Base-by-base conservation (phyloP, 192 early-diverging fungal genomes). In the Coemansia sp. region DNA sequence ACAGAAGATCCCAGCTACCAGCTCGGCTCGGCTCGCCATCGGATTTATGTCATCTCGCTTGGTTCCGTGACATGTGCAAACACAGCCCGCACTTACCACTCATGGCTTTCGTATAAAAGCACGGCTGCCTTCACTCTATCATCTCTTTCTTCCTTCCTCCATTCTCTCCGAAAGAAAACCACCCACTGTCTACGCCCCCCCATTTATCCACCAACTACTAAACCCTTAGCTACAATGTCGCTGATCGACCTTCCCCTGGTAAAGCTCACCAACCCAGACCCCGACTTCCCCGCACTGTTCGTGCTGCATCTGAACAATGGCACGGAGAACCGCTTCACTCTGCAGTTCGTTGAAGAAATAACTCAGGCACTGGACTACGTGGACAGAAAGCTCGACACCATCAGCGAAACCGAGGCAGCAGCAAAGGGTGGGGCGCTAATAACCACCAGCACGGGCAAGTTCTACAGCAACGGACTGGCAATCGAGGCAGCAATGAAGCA, bases 381-480 rank as follows among this genome's bases (percentile, higher is more conserved):
- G 25, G 86, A 88, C 20, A 38, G 68, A 14, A 57, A 47, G 13
- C 74, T 83, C 9, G 79, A 76, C 52, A 44, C 29, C 15, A 60
- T 82, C 10, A 60, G 64, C 22, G 44, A 55, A 0, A 36, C 1
- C 1, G 81, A 86, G 7, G 80, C 74, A 7, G 56, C 61, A 9
- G 48, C 67, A 6, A 29, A 28, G 5, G 86, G 82, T 25, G 85
- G 85, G 1, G 87, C 85, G 0, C 72, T 90, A 25, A 66, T 91
- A 1, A 87, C 87, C 5, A 81, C 77, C 3, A 54, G 29, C 29
- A 86, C 83, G 9, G 87, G 81, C 53, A 89, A 88, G 75, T 88
- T 91, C 71, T 91, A 81, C 55, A 86, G 84, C 45, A 91, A 90
- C 66, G 90, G 90, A 6, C 67, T 91, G 30, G 85, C 87, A 28